Evolutionary conservation across 441 rosid genomes (phyloP).

Genomic region (Gossypium davidsonii): DNA sequence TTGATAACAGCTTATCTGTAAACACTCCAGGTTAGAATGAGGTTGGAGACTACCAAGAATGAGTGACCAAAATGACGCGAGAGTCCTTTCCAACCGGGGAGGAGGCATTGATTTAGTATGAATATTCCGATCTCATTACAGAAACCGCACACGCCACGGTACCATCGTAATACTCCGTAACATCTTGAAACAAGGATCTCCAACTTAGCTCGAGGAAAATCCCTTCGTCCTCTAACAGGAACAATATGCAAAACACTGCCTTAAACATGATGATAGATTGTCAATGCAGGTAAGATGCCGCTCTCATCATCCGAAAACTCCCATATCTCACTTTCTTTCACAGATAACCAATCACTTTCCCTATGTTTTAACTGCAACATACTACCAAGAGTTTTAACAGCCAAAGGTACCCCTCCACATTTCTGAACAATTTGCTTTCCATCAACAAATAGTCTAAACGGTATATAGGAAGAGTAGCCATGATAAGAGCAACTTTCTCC

Average conservation of each 20-base stretch:
- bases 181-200: background rate
- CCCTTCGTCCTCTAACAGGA: background rate
- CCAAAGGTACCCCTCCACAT: conserved; percentile 5
- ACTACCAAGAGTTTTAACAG: background rate
- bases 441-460: background rate
- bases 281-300: background rate
- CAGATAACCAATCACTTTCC: conserved; percentile 5
- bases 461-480: conserved; percentile 8
- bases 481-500: background rate
- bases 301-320: background rate
- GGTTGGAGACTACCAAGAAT: conserved; percentile 18
- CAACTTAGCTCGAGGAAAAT: background rate
- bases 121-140: background rate
- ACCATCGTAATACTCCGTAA: background rate
- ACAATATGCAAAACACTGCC: conserved; percentile 8
- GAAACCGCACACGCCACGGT: background rate
- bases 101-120: background rate
- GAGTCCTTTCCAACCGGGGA: background rate
- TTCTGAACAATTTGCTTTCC: conserved; percentile 5
- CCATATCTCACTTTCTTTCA: conserved; percentile 8
- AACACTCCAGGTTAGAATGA: conserved; percentile 10
- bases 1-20: background rate
- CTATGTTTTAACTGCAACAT: background rate
- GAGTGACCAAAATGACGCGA: background rate
- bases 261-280: background rate